Evolutionary conservation across 2,329 filamentous ascomycete genomes (phyloP).

Genomic region (Pseudocercospora musae): DNA sequence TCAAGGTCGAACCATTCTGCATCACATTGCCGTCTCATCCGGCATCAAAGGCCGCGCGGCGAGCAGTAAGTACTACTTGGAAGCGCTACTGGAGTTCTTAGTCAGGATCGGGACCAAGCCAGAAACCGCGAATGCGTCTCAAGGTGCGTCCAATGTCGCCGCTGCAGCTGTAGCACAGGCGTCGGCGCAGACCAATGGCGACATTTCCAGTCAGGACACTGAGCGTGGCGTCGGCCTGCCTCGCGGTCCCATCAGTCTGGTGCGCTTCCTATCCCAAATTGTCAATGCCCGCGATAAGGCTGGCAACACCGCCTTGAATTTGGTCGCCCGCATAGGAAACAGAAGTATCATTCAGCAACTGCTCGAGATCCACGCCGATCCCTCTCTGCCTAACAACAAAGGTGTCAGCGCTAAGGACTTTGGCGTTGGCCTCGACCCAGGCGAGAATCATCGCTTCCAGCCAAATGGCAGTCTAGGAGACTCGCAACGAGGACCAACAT

Average conservation of each 20-base stretch:
- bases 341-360: slow-evolving; percentile 94
- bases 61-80: slow-evolving; percentile 92
- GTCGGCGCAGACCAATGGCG: slow-evolving; percentile 27
- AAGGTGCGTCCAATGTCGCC: slow-evolving; percentile 56
- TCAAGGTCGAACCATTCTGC: slow-evolving; percentile 85
- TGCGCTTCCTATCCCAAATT: slow-evolving; percentile 93
- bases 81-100: slow-evolving; percentile 90
- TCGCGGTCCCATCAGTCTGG: slow-evolving; percentile 72
- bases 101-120: slow-evolving; percentile 64
- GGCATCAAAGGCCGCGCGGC: slow-evolving; percentile 90
- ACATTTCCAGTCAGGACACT: slow-evolving; percentile 30
- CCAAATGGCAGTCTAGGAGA: slow-evolving; percentile 24
- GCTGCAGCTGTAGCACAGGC: slow-evolving; percentile 26
- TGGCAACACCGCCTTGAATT: slow-evolving; percentile 90
- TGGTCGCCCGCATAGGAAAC: slow-evolving; percentile 89
- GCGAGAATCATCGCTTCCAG: slow-evolving; percentile 31
- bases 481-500: slow-evolving; percentile 9
- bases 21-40: slow-evolving; percentile 94
- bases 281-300: slow-evolving; percentile 93
- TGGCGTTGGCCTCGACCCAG: slow-evolving; percentile 72
- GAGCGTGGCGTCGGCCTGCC: slow-evolving; percentile 9
- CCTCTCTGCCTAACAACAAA: slow-evolving; percentile 85
- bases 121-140: slow-evolving; percentile 16
- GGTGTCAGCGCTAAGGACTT: slow-evolving; percentile 91
- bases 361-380: slow-evolving; percentile 89